Conservation (phyloP, 2,329 filamentous ascomycete genomes). For the Fusarium sambucinum region DNA sequence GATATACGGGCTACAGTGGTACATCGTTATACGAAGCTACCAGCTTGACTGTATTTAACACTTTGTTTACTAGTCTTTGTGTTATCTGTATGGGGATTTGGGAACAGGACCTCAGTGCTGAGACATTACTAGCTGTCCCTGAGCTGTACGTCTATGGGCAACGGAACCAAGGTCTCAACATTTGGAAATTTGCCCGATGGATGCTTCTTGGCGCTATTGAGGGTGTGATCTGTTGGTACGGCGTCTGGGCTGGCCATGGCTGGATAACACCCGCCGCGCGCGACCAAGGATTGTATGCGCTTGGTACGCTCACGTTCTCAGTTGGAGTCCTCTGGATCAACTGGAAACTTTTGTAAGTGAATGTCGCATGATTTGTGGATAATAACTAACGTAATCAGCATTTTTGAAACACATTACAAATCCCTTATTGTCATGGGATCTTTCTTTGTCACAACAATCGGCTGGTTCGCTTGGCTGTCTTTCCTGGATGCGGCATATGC, state of each 20-base stretch:
- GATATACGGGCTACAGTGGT: conserved; percentile 87
- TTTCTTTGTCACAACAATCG: conserved; percentile 70
- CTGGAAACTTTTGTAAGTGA: conserved; percentile 77
- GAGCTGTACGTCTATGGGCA: conserved; percentile 91
- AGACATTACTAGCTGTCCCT: conserved; percentile 90
- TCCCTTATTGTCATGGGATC: conserved; percentile 70
- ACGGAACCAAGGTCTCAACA: conserved; percentile 77
- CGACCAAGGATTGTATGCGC: conserved; percentile 78
- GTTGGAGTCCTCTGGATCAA: conserved; percentile 79
- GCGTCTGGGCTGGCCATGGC: conserved; percentile 65
- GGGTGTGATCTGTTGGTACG: conserved; percentile 80
- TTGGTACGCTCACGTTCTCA: conserved; percentile 79
- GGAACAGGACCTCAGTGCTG: conserved; percentile 86
- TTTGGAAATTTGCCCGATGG: conserved; percentile 80
- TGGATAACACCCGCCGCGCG: conserved; percentile 62
- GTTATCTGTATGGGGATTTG: conserved; percentile 93
- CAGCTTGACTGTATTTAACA: conserved; percentile 92
- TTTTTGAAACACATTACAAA: conserved; percentile 84
- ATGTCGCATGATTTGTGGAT: background rate
- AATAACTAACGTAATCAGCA: conserved; percentile 54
- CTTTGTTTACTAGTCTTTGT: conserved; percentile 88
- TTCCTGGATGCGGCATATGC: conserved; percentile 76
- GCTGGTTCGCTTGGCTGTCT: conserved; percentile 80
- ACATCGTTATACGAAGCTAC: conserved; percentile 91
- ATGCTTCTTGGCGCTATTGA: conserved; percentile 79